Evolutionary conservation across 208 protist species (phyloP).

Genomic region (Porcisia deanei): DNA sequence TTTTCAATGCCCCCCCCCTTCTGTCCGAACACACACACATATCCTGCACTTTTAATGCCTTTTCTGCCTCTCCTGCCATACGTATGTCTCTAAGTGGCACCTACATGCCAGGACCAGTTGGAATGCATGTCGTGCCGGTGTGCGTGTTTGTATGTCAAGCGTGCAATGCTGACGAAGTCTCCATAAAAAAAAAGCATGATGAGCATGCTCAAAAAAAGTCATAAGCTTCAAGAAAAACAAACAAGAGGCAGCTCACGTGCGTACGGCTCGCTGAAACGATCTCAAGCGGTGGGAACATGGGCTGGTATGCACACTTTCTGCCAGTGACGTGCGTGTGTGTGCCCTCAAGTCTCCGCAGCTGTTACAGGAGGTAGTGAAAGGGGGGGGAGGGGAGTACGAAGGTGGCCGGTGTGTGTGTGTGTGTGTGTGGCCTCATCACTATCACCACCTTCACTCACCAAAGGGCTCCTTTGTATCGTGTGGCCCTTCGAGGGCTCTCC

Average conservation of each 20-base stretch:
- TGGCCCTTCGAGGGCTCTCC: background rate
- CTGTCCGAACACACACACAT: too few species aligned
- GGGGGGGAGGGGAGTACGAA: background rate
- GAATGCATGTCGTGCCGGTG: background rate
- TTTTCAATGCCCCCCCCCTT: background rate
- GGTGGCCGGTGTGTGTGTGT: background rate
- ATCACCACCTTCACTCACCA: background rate
- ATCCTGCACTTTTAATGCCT: background rate
- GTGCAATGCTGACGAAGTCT: background rate
- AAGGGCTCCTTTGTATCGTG: background rate
- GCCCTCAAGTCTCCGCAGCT: background rate
- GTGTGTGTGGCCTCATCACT: background rate
- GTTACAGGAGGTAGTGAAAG: background rate
- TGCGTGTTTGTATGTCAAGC: background rate
- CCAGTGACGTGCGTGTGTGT: background rate
- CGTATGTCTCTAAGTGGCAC: conserved; percentile 5
- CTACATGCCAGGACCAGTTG: background rate
- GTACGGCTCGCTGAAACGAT: background rate
- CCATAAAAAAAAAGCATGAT: background rate
- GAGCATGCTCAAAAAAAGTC: background rate
- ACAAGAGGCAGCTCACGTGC: background rate
- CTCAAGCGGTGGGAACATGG: background rate
- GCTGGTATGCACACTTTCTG: background rate
- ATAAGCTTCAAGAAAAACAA: background rate
- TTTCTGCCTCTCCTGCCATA: too few species aligned